Conservation (phyloP, 1,139 yeast species). For the Saccharomyces hybrid region DNA sequence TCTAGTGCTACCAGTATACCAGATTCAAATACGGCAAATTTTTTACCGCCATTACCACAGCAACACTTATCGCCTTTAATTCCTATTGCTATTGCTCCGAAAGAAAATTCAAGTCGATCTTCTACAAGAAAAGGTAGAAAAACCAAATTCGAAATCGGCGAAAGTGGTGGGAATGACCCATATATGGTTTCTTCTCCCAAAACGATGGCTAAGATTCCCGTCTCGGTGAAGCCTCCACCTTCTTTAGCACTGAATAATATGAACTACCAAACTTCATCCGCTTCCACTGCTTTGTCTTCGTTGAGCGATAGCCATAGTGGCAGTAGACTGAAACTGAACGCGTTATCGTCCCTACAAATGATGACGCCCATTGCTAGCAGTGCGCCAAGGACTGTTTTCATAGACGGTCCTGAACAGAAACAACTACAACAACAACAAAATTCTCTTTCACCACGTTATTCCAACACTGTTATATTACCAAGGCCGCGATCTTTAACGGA, state of each 20-base stretch:
- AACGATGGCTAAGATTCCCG: background rate
- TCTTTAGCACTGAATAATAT: constrained; percentile 13
- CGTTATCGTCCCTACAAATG: constrained; percentile 33
- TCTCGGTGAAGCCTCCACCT: constrained; percentile 16
- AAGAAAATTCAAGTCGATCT: background rate
- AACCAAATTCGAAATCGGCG: constrained; percentile 10
- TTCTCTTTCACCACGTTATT: constrained; percentile 1
- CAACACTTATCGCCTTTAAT: background rate
- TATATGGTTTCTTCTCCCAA: background rate
- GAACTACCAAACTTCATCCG: constrained; percentile 3
- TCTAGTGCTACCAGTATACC: background rate
- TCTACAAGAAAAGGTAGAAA: background rate
- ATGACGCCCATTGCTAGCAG: constrained; percentile 32
- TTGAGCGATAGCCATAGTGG: constrained; percentile 10
- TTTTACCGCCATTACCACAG: background rate
- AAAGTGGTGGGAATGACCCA: background rate
- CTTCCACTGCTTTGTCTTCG: constrained; percentile 5
- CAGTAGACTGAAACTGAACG: constrained; percentile 24
- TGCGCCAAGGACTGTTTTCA: background rate
- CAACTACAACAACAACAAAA: constrained; percentile 1
- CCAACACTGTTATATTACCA: constrained; percentile 10
- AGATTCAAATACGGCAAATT: background rate
- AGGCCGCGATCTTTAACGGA: constrained; percentile 26
- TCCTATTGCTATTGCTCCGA: background rate
- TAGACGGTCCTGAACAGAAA: constrained; percentile 1